These are phyloP conservation scores for Apiospora rasikravindrae DNA, from an alignment of 2,329 filamentous ascomycete species.

Conservation along the genomic window DNA sequence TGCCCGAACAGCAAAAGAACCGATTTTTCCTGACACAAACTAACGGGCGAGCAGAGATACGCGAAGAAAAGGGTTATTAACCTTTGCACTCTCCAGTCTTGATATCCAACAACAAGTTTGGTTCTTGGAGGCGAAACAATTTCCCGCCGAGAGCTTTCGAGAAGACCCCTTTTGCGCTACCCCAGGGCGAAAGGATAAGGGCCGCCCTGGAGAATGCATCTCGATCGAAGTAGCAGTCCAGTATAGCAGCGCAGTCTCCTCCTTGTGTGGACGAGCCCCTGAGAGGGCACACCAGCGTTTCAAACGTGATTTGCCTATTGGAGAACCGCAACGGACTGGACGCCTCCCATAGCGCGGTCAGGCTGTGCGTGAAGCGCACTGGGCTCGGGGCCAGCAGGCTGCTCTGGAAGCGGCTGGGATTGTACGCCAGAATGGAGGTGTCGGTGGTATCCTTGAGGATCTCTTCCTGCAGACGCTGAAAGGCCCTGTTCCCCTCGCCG, in stretches of 20 bases:
- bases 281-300: neutral
- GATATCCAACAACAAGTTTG: neutral
- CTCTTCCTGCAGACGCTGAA: neutral
- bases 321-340: neutral
- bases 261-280: too few species aligned
- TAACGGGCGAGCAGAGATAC: neutral
- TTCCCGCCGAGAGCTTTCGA: neutral
- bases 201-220: neutral
- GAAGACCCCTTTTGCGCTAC: neutral
- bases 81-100: too few species aligned
- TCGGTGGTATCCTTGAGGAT: neutral
- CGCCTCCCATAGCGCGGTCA: neutral
- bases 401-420: neutral
- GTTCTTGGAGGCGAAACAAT: neutral
- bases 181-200: neutral
- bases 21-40: too few species aligned
- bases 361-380: neutral
- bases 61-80: neutral
- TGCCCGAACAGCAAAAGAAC: neutral
- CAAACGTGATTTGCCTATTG: neutral
- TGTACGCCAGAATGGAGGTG: neutral
- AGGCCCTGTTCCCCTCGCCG: neutral
- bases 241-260: neutral
- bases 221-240: neutral
- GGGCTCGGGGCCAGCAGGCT: neutral